A percentile compares a stretch with the other conserved stretches of the same genome.
Evolutionary conservation across 2,329 filamentous ascomycete genomes (phyloP).

Genomic region (Colletotrichum sp.): DNA sequence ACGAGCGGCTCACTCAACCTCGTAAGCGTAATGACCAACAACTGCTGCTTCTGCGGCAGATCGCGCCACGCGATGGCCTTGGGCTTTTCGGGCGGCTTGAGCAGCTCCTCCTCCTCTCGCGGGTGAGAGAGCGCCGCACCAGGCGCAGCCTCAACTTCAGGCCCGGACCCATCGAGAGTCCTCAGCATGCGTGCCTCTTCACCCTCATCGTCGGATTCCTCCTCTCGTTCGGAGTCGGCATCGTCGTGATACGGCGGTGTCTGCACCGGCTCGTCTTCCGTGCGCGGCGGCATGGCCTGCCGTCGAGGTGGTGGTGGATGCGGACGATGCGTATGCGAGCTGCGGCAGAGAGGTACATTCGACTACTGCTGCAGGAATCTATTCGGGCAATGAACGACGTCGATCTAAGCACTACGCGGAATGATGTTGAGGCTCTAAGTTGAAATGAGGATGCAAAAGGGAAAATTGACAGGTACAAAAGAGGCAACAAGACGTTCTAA

Average conservation of each 20-base stretch:
- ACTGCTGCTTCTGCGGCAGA: slow-evolving; percentile 77
- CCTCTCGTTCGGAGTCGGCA: background rate
- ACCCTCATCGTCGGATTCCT: background rate
- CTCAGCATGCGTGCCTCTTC: background rate
- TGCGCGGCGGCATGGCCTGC: background rate
- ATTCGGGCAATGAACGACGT: background rate
- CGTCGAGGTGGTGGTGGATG: background rate
- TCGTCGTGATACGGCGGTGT: background rate
- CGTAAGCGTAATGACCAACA: slow-evolving; percentile 78
- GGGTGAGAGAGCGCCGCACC: background rate
- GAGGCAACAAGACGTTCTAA: background rate
- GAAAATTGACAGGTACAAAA: background rate
- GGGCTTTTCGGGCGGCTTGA: slow-evolving; percentile 19
- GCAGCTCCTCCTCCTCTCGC: background rate
- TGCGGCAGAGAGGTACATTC: background rate
- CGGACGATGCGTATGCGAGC: background rate
- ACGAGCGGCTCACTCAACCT: slow-evolving; percentile 83
- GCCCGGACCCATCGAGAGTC: background rate
- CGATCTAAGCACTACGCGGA: background rate
- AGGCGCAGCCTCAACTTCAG: background rate
- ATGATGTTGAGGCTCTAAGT: background rate
- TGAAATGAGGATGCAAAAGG: background rate
- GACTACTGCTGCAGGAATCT: background rate
- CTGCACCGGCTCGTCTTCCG: background rate
- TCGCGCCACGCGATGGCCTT: slow-evolving; percentile 70